A percentile compares a stretch with the other conserved stretches of the same genome.
These are phyloP conservation scores for Ophiostoma sp. DNA, from an alignment of 2,329 filamentous ascomycete species.

Conservation along the genomic window DNA sequence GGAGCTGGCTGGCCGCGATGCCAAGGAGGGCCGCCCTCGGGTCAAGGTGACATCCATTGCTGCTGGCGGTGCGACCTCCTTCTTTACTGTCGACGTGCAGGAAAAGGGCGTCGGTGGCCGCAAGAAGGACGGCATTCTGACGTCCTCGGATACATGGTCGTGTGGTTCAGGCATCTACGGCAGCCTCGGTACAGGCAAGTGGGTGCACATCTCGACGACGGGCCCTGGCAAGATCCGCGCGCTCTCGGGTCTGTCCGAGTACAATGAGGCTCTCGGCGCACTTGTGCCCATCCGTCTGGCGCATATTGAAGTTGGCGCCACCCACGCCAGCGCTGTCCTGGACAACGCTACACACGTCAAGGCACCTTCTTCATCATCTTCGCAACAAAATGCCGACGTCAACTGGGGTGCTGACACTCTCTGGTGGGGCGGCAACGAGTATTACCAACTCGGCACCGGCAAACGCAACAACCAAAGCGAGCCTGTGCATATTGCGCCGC, in stretches of 20 bases:
- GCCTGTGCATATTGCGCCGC: conserved; percentile 75
- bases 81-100: conserved; percentile 79
- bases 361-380: not conserved
- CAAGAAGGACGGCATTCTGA: conserved; percentile 23
- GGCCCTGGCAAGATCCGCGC: conserved; percentile 77
- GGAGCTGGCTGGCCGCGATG: conserved; percentile 32
- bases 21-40: not conserved
- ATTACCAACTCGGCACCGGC: conserved; percentile 89
- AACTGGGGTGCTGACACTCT: conserved; percentile 88
- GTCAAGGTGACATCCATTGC: conserved; percentile 74
- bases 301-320: conserved; percentile 71
- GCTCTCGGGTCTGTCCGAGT: conserved; percentile 83
- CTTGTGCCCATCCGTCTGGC: conserved; percentile 77
- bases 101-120: conserved; percentile 52
- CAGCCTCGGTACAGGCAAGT: conserved; percentile 78
- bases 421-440: conserved; percentile 94
- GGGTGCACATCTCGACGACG: conserved; percentile 79
- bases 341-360: conserved; percentile 73
- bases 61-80: conserved; percentile 84
- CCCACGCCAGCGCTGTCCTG: conserved; percentile 81
- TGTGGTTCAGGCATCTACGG: conserved; percentile 86
- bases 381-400: conserved; percentile 63
- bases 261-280: conserved; percentile 68
- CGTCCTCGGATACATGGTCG: conserved; percentile 74
- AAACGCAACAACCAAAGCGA: conserved; percentile 76